phyloP scores from a whole-genome alignment of 352 stramenopile genomes.

The Thraustochytrium sp. region DNA sequence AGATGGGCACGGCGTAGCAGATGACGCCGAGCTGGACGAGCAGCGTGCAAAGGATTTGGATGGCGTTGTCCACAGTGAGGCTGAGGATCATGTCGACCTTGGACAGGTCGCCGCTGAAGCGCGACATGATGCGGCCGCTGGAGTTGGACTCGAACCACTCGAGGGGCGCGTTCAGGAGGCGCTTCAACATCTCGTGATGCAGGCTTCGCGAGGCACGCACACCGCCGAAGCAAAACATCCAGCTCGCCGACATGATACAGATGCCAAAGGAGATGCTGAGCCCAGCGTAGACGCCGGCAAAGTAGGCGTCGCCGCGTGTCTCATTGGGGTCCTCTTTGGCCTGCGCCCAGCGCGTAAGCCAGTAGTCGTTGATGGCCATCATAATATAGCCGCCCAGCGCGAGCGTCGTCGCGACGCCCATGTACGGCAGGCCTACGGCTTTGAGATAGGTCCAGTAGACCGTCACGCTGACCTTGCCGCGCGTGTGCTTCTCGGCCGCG shows the following conservation, averaged over 20 bases:
- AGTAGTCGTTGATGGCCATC: slow-evolving; percentile 31
- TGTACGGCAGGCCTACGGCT: neutral
- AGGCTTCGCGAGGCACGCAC: slow-evolving; percentile 62
- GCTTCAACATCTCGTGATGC: slow-evolving; percentile 71
- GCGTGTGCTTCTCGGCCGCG: neutral
- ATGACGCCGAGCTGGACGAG: slow-evolving; percentile 58
- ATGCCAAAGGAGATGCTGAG: slow-evolving; percentile 57
- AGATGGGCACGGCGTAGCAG: slow-evolving; percentile 55
- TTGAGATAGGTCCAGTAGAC: slow-evolving; percentile 19
- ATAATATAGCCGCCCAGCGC: slow-evolving; percentile 3
- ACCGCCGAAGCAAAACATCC: slow-evolving; percentile 59
- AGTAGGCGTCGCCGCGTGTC: neutral
- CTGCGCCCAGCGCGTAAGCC: slow-evolving; percentile 17
- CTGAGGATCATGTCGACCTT: slow-evolving; percentile 79
- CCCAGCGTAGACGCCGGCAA: slow-evolving; percentile 58
- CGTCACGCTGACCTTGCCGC: neutral
- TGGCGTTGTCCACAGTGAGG: slow-evolving; percentile 57
- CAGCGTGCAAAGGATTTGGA: slow-evolving; percentile 53
- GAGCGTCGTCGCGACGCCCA: neutral
- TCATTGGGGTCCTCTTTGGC: slow-evolving; percentile 11
- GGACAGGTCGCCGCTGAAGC: slow-evolving; percentile 81
- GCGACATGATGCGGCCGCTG: slow-evolving; percentile 75
- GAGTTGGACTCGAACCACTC: slow-evolving; percentile 38
- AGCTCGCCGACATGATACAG: slow-evolving; percentile 58
- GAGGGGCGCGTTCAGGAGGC: slow-evolving; percentile 9